These are phyloP conservation scores for Macaranga tanarius DNA, from an alignment of 441 rosid genomes.

Conservation along the genomic window DNA sequence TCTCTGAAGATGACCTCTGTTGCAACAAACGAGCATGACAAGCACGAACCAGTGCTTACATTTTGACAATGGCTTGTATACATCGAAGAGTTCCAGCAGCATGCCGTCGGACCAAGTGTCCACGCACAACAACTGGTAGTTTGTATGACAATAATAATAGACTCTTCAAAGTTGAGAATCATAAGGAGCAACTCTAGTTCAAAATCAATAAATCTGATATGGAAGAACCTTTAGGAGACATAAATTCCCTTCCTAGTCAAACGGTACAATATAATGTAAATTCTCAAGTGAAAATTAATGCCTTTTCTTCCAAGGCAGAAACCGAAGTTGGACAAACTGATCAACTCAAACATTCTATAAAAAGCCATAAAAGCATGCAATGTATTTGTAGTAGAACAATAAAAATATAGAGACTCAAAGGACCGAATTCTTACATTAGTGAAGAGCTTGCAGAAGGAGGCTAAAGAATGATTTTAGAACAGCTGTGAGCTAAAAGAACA, in stretches of 20 bases:
- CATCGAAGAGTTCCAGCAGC: constrained; percentile 85
- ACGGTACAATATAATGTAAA: constrained; percentile 24
- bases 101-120: constrained; percentile 82
- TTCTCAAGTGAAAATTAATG: constrained; percentile 33
- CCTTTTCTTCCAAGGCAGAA: constrained; percentile 39
- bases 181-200: too few species aligned
- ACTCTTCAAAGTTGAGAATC: too few species aligned
- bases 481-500: too few species aligned
- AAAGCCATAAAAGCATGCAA: too few species aligned
- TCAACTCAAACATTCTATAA: constrained; percentile 51
- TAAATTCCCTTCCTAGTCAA: constrained; percentile 32
- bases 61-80: constrained; percentile 81
- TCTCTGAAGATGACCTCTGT: constrained; percentile 25
- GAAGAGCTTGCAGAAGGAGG: too few species aligned
- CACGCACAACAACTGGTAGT: constrained; percentile 91
- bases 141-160: too few species aligned
- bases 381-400: too few species aligned
- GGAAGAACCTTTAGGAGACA: constrained; percentile 39
- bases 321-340: constrained; percentile 41
- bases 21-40: constrained; percentile 42
- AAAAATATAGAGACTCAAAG: too few species aligned
- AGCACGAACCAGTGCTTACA: constrained; percentile 86
- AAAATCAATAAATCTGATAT: constrained; percentile 33
- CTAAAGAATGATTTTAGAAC: too few species aligned
- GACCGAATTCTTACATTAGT: too few species aligned